Conservation (phyloP, 2,329 filamentous ascomycete genomes). For the Colletotrichum graminicola region DNA sequence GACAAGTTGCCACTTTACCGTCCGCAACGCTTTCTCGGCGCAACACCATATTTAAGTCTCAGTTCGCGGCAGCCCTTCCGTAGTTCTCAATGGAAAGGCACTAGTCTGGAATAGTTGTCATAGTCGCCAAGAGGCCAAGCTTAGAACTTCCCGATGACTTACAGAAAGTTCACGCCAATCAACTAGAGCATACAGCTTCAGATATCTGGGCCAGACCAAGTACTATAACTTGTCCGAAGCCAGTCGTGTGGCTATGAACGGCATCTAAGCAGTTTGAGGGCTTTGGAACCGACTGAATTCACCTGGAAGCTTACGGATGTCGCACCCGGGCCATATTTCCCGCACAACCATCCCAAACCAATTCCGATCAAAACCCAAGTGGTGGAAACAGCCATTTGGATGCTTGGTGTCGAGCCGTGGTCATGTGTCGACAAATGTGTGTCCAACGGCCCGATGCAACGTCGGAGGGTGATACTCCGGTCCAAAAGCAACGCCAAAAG, state of each 20-base stretch:
- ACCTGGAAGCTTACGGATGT: not conserved
- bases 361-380: not conserved
- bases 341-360: not conserved
- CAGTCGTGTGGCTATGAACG: too few relatives aligned
- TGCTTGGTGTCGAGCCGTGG: conserved; percentile 11
- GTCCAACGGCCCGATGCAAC: conserved; percentile 36
- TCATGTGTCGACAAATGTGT: conserved; percentile 24
- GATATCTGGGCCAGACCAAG: not conserved
- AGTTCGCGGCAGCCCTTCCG: not conserved
- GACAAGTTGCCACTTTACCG: not conserved
- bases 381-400: conserved; percentile 25
- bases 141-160: conserved; percentile 21
- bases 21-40: not conserved
- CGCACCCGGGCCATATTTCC: not conserved
- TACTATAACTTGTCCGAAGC: too few relatives aligned
- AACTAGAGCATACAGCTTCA: not conserved
- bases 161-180: not conserved
- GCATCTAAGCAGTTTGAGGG: not conserved
- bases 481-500: not conserved
- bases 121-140: conserved; percentile 12
- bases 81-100: not conserved
- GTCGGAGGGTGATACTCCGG: conserved; percentile 36
- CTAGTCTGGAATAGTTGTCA: not conserved
- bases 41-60: not conserved
- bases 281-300: not conserved